These are phyloP conservation scores for Beauveria caledonica DNA, from an alignment of 2,329 filamentous ascomycete species.

Conservation along the genomic window DNA sequence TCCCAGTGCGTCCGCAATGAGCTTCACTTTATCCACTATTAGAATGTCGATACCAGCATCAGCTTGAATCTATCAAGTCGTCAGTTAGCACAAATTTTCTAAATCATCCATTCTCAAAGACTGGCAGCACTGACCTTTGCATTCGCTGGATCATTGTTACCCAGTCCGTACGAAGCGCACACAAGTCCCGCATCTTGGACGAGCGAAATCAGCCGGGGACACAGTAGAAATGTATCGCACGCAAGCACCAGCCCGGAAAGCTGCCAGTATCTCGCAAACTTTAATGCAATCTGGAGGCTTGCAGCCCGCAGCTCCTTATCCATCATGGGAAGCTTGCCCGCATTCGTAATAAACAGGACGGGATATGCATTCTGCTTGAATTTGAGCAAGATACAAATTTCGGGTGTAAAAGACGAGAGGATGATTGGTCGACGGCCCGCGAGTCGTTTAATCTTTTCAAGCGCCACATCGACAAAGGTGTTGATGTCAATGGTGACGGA, in stretches of 20 bases:
- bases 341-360: constrained; percentile 26
- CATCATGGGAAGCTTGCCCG: constrained; percentile 19
- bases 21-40: constrained; percentile 14
- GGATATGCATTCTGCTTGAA: constrained; percentile 25
- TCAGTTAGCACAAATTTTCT: background rate
- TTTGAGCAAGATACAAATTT: constrained; percentile 25
- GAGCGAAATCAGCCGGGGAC: constrained; percentile 26
- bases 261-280: constrained; percentile 30
- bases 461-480: constrained; percentile 28
- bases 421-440: constrained; percentile 23
- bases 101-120: background rate
- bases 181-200: constrained; percentile 25
- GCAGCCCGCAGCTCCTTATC: constrained; percentile 27
- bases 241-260: constrained; percentile 29
- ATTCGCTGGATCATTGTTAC: constrained; percentile 20
- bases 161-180: constrained; percentile 26
- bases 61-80: constrained; percentile 8
- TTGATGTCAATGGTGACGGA: constrained; percentile 30
- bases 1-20: constrained; percentile 8
- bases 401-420: constrained; percentile 28
- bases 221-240: constrained; percentile 27
- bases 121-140: constrained; percentile 11
- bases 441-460: constrained; percentile 21
- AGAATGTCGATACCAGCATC: constrained; percentile 14
- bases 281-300: constrained; percentile 28